Percentiles rank a stretch among this genome's conserved stretches.
Conservation (phyloP, 2,329 filamentous ascomycete species). For the Metarhizium sp. region DNA sequence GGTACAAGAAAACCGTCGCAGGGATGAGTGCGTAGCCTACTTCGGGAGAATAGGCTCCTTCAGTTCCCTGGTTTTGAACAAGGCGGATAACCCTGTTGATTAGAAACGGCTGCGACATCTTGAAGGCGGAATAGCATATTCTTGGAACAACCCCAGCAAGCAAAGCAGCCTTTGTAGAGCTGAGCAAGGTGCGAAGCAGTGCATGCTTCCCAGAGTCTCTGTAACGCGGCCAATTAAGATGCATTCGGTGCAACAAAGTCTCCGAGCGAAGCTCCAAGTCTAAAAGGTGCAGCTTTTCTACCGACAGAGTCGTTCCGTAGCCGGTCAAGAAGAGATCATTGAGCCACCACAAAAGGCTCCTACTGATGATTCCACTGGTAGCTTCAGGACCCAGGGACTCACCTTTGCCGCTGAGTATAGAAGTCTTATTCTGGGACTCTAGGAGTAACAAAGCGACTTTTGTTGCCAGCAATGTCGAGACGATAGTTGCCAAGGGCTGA, state of each 20-base stretch:
- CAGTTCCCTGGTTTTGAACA: background rate
- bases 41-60: background rate
- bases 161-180: background rate
- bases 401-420: slow-evolving; percentile 6
- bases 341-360: slow-evolving; percentile 14
- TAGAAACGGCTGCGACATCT: slow-evolving; percentile 14
- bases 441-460: slow-evolving; percentile 7
- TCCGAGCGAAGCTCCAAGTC: background rate
- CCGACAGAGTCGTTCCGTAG: background rate
- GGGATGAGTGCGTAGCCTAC: slow-evolving; percentile 11
- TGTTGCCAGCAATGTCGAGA: slow-evolving; percentile 18
- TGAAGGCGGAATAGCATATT: slow-evolving; percentile 12
- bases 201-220: background rate
- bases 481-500: slow-evolving; percentile 15
- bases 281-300: background rate
- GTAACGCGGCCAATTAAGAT: background rate
- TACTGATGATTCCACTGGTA: slow-evolving; percentile 12
- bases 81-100: slow-evolving; percentile 5
- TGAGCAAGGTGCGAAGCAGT: background rate
- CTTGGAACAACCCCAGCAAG: background rate
- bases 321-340: slow-evolving; percentile 6
- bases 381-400: slow-evolving; percentile 19
- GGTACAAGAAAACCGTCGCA: slow-evolving; percentile 10
- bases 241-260: background rate
- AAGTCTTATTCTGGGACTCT: background rate